Percentiles rank a stretch among this genome's conserved stretches.
These are phyloP conservation scores for Oryza glumipatula DNA, from an alignment of 176 grass and related monocot species.

Conservation along the genomic window DNA sequence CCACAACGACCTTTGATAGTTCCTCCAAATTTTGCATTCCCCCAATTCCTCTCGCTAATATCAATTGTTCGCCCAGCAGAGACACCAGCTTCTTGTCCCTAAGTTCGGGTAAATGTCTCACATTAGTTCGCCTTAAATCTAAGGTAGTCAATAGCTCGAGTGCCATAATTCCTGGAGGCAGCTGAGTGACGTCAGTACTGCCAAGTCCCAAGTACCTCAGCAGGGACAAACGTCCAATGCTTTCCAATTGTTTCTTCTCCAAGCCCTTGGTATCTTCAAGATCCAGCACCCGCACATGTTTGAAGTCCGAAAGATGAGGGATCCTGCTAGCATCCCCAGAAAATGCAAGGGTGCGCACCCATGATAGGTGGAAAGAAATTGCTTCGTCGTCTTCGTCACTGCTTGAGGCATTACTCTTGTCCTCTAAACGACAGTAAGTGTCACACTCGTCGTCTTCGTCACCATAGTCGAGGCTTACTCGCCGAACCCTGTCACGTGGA, in stretches of 20 bases:
- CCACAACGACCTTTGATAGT: not conserved
- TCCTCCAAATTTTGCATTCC: slow-evolving; percentile 5
- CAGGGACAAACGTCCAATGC: not conserved
- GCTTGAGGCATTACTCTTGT: too few relatives aligned
- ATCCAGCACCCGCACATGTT: slow-evolving; percentile 20
- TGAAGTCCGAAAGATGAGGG: not conserved
- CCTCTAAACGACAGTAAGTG: too few relatives aligned
- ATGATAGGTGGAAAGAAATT: not conserved
- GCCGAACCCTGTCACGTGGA: not conserved
- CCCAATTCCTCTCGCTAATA: not conserved
- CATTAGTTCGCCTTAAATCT: not conserved
- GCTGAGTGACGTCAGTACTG: not conserved
- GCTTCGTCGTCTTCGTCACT: too few relatives aligned
- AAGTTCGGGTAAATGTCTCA: not conserved
- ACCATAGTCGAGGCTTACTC: too few relatives aligned
- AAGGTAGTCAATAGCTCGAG: slow-evolving; percentile 31
- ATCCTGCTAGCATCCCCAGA: not conserved
- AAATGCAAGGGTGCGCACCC: not conserved
- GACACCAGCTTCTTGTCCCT: not conserved
- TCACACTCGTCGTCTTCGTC: too few relatives aligned
- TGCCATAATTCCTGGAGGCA: not conserved
- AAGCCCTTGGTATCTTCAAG: not conserved
- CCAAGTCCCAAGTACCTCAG: slow-evolving; percentile 27
- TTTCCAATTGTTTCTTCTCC: not conserved
- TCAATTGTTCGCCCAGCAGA: not conserved